Percentiles rank a stretch among this genome's conserved stretches.
Evolutionary conservation across 305 asterid species (phyloP).

Genomic region (Stenogyne calaminthoides): DNA sequence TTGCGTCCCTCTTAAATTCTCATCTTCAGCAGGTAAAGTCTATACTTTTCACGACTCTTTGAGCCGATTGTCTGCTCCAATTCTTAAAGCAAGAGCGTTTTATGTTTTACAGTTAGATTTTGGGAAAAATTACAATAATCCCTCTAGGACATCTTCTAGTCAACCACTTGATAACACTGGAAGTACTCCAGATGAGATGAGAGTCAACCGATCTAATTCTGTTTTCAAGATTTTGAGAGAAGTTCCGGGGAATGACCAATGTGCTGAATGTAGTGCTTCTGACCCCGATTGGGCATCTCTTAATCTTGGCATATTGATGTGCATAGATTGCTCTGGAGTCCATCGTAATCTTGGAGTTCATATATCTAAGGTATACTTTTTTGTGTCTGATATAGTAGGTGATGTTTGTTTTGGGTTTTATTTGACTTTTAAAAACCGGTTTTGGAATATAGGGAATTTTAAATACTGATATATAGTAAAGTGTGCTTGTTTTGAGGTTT

Average conservation of each 20-base stretch:
- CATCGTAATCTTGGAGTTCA: constrained; percentile 99
- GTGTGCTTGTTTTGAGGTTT: no score
- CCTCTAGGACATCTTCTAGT: constrained; percentile 46
- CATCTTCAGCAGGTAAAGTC: constrained; percentile 76
- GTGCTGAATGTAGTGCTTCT: constrained; percentile 88
- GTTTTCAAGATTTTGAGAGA: constrained; percentile 80
- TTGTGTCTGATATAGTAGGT: not conserved
- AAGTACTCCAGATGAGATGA: constrained; percentile 41
- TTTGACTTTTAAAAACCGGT: no score
- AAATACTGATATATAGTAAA: no score
- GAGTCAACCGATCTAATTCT: constrained; percentile 55
- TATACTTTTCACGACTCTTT: constrained; percentile 14
- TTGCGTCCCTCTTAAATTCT: constrained; percentile 87
- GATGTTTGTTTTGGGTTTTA: no score
- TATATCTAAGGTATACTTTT: constrained; percentile 75
- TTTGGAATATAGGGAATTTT: no score
- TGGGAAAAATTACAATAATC: constrained; percentile 39
- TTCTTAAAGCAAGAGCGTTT: constrained; percentile 27
- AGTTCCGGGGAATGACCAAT: constrained; percentile 81
- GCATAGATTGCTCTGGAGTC: constrained; percentile 98
- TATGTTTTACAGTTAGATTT: constrained; percentile 64
- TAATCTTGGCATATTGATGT: constrained; percentile 88
- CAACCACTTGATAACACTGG: constrained; percentile 45
- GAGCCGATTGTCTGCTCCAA: constrained; percentile 10
- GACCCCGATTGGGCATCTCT: constrained; percentile 99